Base-by-base conservation (phyloP, 495 filamentous ascomycete genomes). In the Podospora pseudoanserina region DNA sequence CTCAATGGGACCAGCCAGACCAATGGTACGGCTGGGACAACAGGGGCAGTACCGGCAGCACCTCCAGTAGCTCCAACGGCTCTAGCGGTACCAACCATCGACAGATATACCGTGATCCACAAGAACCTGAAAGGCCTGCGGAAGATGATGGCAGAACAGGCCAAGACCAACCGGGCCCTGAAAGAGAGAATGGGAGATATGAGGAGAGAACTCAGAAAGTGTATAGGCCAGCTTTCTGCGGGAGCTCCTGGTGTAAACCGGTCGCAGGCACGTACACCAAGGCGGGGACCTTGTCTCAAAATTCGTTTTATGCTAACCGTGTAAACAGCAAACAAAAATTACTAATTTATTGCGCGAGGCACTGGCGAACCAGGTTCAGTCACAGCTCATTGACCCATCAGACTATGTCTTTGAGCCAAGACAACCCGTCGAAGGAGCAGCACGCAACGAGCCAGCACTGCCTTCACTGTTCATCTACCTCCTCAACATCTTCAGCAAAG, bases 401-500 rank as follows among this genome's bases (percentile, higher is more conserved):
- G 76, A 82, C 58, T 96, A 89, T 75, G 76, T 96, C 53, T 77
- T 87, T 4, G 82, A 82, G 28, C 82, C 83, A 5, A 84, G 89
- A 23, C 77, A 82, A 5, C 79, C 86, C 9, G 80, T 85, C n/a
- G 78, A 84, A 23, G 83, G 81, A 1, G 79, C 84, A 3, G 67
- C 79, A 3, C 75, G 86, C 58, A 86, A 89, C 70, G 85, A 87
- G 32, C 79, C 86, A 27, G 63, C 72, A 18, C 75, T 85, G 20
- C 89, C 94, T 0, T 87, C 86, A 0, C 75, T 94, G 5, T 88
- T 97, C 66, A 77, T 98, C 39, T 98, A 94, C 76, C 84, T 91
- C 2, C 81, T 97, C 57, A 96, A 94, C 72, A 86, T 91, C 20
- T 89, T 98, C 68, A 80, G 90, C 58, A 99, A 99, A 77, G 80